Base-by-base conservation (phyloP, 805 yeast species). In the Starmera amethionina region DNA sequence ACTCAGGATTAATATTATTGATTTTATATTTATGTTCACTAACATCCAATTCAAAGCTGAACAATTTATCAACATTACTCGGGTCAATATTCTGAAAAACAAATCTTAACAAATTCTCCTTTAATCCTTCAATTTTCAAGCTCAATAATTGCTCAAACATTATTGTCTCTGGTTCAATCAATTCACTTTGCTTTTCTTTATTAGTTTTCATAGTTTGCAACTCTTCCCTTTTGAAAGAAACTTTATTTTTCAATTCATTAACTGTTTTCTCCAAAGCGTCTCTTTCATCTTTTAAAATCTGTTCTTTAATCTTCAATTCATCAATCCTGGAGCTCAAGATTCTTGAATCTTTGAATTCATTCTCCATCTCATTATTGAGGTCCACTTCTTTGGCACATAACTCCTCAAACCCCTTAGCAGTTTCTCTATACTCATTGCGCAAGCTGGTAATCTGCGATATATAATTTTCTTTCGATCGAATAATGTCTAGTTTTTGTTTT, bases 131-230 rank as follows among this genome's bases (percentile, higher is more conserved):
- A 15, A 80, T 68, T 30, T 62, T 60, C 41, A 80, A 52, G 1
- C 87, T 86, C 35, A 78, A 58, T 37, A 75, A 59, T 32, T 62
- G 55, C 44, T 79, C 83, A 56, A 70, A 75, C 33, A 69, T 62
- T 14, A 59, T 41, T 33, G 75, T 60, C 50, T 79, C 85, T 0
- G 77, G 76, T 13, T 61, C 59, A 42, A 77, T 77, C 33, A 60
- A 62, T 27, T 60, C 61, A 8, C 68, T 59, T 49, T 79, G 84
- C 9, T 51, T 45, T 15, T 56, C 55, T 30, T 75, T 51, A 31
- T 60, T 55, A 38, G 59, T 58, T 32, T 59, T 62, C 8, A 66
- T 52, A 32, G 53, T 54, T 18, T 44, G 46, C 22, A 65, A 54
- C 44, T 65, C 63, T 4, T 55, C 50, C 27, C 64, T 56, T 34